Evolutionary conservation across 768 basidiomycete species (phyloP).

Genomic region (Panellus pusillus): DNA sequence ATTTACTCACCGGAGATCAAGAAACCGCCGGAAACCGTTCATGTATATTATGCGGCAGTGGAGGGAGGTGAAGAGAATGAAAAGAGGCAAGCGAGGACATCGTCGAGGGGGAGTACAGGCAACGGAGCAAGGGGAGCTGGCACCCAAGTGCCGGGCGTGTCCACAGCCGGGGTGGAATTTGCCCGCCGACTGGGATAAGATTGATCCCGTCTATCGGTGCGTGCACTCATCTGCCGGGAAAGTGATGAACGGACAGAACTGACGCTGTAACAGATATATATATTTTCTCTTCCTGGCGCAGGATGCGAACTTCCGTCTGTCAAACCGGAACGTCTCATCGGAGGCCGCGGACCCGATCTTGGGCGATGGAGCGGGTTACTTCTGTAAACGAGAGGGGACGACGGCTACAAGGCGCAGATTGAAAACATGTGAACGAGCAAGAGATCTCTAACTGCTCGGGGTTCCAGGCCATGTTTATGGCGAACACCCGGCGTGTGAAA

Average conservation of each 20-base stretch:
- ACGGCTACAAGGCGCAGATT: not conserved
- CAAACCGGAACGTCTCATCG: not conserved
- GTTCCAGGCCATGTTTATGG: not conserved
- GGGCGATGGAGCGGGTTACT: not conserved
- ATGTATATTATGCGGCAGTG: slow-evolving; percentile 8
- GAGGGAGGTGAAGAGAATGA: slow-evolving; percentile 10
- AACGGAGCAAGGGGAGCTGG: not conserved
- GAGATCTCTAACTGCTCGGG: not conserved
- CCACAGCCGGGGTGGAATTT: slow-evolving; percentile 13
- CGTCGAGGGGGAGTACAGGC: not conserved
- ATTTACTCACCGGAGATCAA: not conserved
- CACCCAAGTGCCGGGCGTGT: slow-evolving; percentile 14
- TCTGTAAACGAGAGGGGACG: not conserved
- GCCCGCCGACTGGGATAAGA: not conserved
- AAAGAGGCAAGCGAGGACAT: slow-evolving; percentile 11
- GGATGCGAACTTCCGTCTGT: not conserved
- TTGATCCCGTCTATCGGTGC: not conserved
- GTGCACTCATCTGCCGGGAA: not conserved
- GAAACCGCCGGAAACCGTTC: slow-evolving; percentile 11
- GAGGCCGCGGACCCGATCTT: not conserved
- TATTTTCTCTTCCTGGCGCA: not conserved
- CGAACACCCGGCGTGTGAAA: not conserved
- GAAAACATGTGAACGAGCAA: not conserved
- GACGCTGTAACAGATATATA: not conserved
- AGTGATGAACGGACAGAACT: not conserved